Conservation (phyloP, 495 filamentous ascomycete genomes). For the Lasiosphaeris hirsuta region DNA sequence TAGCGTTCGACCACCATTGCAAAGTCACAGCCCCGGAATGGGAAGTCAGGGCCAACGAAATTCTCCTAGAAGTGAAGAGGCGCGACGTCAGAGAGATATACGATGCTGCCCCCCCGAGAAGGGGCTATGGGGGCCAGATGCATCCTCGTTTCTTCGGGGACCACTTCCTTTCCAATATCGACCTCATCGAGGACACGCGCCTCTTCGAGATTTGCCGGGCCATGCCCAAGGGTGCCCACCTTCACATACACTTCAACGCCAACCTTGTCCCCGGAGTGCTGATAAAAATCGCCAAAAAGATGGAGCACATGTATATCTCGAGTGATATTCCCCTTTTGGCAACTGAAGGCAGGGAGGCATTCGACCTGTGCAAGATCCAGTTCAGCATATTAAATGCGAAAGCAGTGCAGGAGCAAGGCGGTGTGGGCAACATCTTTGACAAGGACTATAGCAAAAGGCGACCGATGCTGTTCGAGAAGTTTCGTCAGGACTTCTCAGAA, state of each 20-base stretch:
- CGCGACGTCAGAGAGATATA: slow-evolving; percentile 31
- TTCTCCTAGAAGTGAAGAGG: slow-evolving; percentile 30
- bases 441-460: slow-evolving; percentile 24
- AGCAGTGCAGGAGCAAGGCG: slow-evolving; percentile 13
- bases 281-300: slow-evolving; percentile 47
- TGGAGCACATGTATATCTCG: slow-evolving; percentile 51
- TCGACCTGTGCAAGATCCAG: slow-evolving; percentile 44
- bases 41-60: slow-evolving; percentile 31
- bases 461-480: slow-evolving; percentile 38
- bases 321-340: slow-evolving; percentile 38
- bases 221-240: slow-evolving; percentile 54
- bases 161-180: slow-evolving; percentile 47
- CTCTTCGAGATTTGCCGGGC: slow-evolving; percentile 38
- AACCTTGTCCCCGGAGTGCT: slow-evolving; percentile 48
- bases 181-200: slow-evolving; percentile 43
- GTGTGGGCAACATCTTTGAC: slow-evolving; percentile 20
- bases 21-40: background rate
- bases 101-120: slow-evolving; percentile 12
- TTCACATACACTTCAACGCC: slow-evolving; percentile 58
- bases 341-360: slow-evolving; percentile 20
- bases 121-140: slow-evolving; percentile 28
- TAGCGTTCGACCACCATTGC: slow-evolving; percentile 12
- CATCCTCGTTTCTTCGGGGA: slow-evolving; percentile 37
- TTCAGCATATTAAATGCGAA: slow-evolving; percentile 44
- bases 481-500: slow-evolving; percentile 23